Evolutionary conservation across 495 filamentous ascomycete genomes (phyloP).

Genomic region (Penicillium waksmanii): DNA sequence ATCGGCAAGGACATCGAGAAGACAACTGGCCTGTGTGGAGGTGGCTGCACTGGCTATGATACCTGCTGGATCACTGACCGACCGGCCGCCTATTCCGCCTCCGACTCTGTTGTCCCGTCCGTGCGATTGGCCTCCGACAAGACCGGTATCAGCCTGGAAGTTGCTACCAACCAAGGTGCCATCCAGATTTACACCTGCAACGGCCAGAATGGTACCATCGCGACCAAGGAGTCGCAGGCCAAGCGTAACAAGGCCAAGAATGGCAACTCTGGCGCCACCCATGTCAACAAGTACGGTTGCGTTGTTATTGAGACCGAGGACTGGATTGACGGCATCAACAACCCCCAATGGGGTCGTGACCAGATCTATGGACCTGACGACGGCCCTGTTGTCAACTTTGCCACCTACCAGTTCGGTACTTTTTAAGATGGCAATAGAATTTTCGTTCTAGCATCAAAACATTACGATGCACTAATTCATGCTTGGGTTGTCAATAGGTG

Average conservation of each 20-base stretch:
- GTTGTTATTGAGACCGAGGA: slow-evolving; percentile 65
- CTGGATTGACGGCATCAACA: slow-evolving; percentile 82
- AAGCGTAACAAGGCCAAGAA: slow-evolving; percentile 47
- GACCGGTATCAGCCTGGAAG: slow-evolving; percentile 72
- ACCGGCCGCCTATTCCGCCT: slow-evolving; percentile 63
- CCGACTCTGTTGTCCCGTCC: slow-evolving; percentile 63
- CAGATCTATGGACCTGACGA: slow-evolving; percentile 68
- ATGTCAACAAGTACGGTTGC: slow-evolving; percentile 68
- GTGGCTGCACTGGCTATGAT: slow-evolving; percentile 77
- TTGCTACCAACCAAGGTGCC: slow-evolving; percentile 75
- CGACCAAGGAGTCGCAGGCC: slow-evolving; percentile 56
- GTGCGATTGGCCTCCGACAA: slow-evolving; percentile 58
- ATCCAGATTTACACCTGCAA: slow-evolving; percentile 80
- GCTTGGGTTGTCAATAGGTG: slow-evolving; percentile 8
- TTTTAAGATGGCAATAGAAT: slow-evolving; percentile 13
- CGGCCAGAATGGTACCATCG: slow-evolving; percentile 67
- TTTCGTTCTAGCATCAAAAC: background rate
- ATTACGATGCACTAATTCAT: slow-evolving; percentile 5
- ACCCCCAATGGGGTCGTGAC: slow-evolving; percentile 73
- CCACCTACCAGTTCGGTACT: slow-evolving; percentile 64
- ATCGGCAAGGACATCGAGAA: slow-evolving; percentile 68
- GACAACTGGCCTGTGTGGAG: slow-evolving; percentile 68
- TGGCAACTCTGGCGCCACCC: slow-evolving; percentile 41
- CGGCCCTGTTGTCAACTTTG: slow-evolving; percentile 64
- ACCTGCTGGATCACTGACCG: slow-evolving; percentile 72